Evolutionary conservation across 768 basidiomycete species (phyloP).

Genomic region (Chalciporus piperatus): DNA sequence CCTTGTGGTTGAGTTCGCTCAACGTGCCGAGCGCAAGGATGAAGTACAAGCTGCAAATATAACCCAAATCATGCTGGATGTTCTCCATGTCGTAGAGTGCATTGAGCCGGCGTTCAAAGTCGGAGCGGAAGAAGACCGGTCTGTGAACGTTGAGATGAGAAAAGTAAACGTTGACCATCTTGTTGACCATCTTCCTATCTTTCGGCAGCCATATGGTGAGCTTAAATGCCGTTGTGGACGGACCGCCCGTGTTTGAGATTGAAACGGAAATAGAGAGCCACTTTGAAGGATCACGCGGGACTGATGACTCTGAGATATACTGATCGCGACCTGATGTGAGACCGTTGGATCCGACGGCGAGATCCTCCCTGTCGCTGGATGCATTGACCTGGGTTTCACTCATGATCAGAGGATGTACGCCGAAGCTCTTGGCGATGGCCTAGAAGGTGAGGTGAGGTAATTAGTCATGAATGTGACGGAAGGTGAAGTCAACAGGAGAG

Average conservation of each 20-base stretch:
- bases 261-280: conserved; percentile 60
- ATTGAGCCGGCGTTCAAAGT: conserved; percentile 63
- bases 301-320: conserved; percentile 47
- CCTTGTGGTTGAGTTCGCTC: conserved; percentile 76
- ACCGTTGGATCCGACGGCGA: conserved; percentile 73
- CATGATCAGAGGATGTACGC: conserved; percentile 70
- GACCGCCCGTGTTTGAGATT: conserved; percentile 39
- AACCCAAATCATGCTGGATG: conserved; percentile 68
- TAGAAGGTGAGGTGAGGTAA: conserved; percentile 20
- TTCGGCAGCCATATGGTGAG: conserved; percentile 68
- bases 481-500: neutral
- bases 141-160: conserved; percentile 74
- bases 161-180: conserved; percentile 72
- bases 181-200: conserved; percentile 62
- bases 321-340: conserved; percentile 70
- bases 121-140: conserved; percentile 67
- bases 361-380: conserved; percentile 61
- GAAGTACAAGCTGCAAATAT: conserved; percentile 73
- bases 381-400: conserved; percentile 56
- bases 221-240: conserved; percentile 24
- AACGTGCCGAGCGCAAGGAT: conserved; percentile 79
- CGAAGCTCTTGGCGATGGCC: conserved; percentile 76
- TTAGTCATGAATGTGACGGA: conserved; percentile 2
- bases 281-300: conserved; percentile 56
- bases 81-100: conserved; percentile 61